These are phyloP conservation scores for Actinidia chinensis DNA, from an alignment of 179 eudicot species.

Conservation along the genomic window DNA sequence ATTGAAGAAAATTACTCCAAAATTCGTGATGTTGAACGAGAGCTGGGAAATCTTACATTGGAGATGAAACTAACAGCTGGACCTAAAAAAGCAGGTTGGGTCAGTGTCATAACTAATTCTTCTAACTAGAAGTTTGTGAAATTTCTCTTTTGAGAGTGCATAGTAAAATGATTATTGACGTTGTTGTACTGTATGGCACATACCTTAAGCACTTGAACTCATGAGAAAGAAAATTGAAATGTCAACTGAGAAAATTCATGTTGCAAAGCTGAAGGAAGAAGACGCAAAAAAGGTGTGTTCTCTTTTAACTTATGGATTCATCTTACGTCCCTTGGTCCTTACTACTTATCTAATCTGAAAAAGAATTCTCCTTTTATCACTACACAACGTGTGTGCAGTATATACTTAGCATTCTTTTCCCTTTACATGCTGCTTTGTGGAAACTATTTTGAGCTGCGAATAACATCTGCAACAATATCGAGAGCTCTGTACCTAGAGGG, in stretches of 20 bases:
- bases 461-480: background rate
- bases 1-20: conserved; percentile 87
- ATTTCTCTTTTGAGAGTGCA: background rate
- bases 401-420: background rate
- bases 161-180: conserved; percentile 14
- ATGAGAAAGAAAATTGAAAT: conserved; percentile 91
- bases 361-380: conserved; percentile 7
- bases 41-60: conserved; percentile 67
- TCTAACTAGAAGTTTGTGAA: conserved; percentile 1
- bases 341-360: background rate
- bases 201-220: conserved; percentile 78
- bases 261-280: conserved; percentile 83
- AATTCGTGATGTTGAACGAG: conserved; percentile 94
- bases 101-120: conserved; percentile 1
- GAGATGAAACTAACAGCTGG: conserved; percentile 96
- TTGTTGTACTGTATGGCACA: conserved; percentile 10
- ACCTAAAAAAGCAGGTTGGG: conserved; percentile 88
- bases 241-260: conserved; percentile 73
- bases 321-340: background rate
- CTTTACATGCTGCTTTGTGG: background rate
- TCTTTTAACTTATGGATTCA: conserved; percentile 5
- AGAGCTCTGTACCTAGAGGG: background rate
- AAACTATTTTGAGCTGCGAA: conserved; percentile 4
- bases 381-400: too few relatives aligned
- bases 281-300: conserved; percentile 62